phyloP scores from a whole-genome alignment of 2,329 filamentous ascomycete species.

The Apiospora sp. region DNA sequence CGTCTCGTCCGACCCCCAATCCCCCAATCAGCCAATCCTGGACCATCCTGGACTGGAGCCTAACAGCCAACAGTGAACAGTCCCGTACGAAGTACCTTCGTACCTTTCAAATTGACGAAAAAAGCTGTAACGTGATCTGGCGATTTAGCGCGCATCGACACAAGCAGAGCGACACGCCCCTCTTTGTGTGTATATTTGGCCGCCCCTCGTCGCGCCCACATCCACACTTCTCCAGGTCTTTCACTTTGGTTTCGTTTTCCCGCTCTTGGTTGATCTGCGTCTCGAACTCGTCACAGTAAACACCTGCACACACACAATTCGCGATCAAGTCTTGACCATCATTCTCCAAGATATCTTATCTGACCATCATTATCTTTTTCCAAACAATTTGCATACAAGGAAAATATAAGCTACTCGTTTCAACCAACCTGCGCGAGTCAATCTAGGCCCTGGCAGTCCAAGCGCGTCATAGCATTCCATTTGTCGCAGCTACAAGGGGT shows the following conservation, averaged over 20 bases:
- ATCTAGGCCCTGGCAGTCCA: slow-evolving; percentile 15
- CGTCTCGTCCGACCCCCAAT: not conserved
- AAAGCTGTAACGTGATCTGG: slow-evolving; percentile 29
- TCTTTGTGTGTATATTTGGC: slow-evolving; percentile 24
- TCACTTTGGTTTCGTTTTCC: slow-evolving; percentile 25
- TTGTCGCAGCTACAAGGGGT: slow-evolving; percentile 19
- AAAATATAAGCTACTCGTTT: not conserved
- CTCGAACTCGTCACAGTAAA: slow-evolving; percentile 25
- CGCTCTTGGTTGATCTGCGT: slow-evolving; percentile 24
- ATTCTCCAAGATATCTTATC: not conserved
- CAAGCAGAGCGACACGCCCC: slow-evolving; percentile 8
- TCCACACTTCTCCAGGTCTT: slow-evolving; percentile 19
- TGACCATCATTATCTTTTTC: not conserved
- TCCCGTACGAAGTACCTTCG: not conserved
- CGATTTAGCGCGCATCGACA: slow-evolving; percentile 26
- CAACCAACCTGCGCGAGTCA: not conserved
- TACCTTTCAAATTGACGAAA: not conserved
- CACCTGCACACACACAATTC: not conserved
- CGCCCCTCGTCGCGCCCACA: slow-evolving; percentile 26
- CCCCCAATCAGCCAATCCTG: no score
- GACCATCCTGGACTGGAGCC: slow-evolving; percentile 5
- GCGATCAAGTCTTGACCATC: not conserved
- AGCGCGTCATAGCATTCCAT: slow-evolving; percentile 25
- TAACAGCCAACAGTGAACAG: no score
- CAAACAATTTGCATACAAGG: not conserved